These are phyloP conservation scores for Botrytis porri DNA, from an alignment of 2,329 filamentous ascomycete species.

Conservation along the genomic window DNA sequence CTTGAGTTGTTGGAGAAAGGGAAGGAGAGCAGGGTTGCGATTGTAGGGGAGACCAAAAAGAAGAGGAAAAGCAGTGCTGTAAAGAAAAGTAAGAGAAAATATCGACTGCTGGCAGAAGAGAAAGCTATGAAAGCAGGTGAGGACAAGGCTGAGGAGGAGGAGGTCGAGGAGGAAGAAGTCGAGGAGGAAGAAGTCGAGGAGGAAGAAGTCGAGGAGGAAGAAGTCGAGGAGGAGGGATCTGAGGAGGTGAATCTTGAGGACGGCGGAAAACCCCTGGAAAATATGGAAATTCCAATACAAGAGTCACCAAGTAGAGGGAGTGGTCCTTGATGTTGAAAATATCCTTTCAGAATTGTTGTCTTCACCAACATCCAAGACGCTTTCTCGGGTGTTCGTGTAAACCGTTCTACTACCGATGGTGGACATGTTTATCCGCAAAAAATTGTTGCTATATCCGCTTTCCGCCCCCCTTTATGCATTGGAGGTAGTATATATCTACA, in stretches of 20 bases:
- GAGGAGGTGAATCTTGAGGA: constrained; percentile 1
- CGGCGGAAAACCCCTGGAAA: not conserved
- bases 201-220: not conserved
- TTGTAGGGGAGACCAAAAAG: constrained; percentile 61
- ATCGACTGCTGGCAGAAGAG: constrained; percentile 52
- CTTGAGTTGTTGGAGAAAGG: constrained; percentile 72
- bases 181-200: not conserved
- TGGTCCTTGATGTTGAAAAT: not conserved
- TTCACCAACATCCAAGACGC: not conserved
- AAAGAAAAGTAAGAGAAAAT: constrained; percentile 84
- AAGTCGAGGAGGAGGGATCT: not conserved
- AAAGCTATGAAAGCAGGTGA: constrained; percentile 28
- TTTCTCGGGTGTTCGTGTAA: not conserved
- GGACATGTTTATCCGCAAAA: not conserved
- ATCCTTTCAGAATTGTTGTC: not conserved
- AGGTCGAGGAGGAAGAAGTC: not conserved
- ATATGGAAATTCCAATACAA: not conserved
- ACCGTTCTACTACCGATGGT: not conserved
- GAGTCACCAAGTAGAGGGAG: not conserved
- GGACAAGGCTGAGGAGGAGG: constrained; percentile 18
- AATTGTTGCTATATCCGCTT: not conserved
- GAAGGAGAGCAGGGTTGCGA: constrained; percentile 59
- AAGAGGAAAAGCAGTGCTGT: constrained; percentile 71
- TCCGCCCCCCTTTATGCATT: not conserved
- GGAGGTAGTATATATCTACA: not conserved